Evolutionary conservation across 2,329 filamentous ascomycete genomes (phyloP).

Genomic region (Colletotrichum sp.): DNA sequence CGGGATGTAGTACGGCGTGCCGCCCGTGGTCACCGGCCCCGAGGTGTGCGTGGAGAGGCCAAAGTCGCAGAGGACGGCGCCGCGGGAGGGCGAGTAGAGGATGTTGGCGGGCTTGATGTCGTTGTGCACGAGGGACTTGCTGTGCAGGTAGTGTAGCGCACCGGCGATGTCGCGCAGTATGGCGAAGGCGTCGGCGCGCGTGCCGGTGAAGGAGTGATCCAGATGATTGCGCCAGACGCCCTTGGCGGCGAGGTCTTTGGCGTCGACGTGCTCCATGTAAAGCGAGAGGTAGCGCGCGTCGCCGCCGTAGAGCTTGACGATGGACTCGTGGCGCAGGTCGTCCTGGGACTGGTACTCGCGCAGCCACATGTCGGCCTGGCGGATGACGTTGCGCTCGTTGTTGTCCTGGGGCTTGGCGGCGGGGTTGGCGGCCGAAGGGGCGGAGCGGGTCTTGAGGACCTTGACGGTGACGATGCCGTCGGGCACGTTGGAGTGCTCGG

Average conservation of each 20-base stretch:
- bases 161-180: constrained; percentile 60
- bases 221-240: constrained; percentile 53
- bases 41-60: constrained; percentile 56
- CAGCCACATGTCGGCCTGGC: constrained; percentile 65
- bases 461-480: constrained; percentile 65
- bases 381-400: constrained; percentile 60
- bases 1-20: constrained; percentile 67
- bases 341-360: constrained; percentile 63
- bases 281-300: constrained; percentile 65
- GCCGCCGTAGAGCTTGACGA: constrained; percentile 63
- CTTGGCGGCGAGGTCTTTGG: constrained; percentile 55
- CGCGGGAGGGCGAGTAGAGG: constrained; percentile 62
- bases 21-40: constrained; percentile 54
- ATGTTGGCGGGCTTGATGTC: constrained; percentile 69
- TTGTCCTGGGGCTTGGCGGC: constrained; percentile 53
- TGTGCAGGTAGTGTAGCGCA: constrained; percentile 62
- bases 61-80: constrained; percentile 66
- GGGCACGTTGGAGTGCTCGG: constrained; percentile 55
- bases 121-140: constrained; percentile 60
- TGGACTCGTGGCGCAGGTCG: constrained; percentile 60
- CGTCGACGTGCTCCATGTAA: constrained; percentile 67
- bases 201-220: constrained; percentile 56
- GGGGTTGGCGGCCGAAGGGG: constrained; percentile 25
- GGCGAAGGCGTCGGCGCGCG: constrained; percentile 51
- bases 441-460: constrained; percentile 59